These are phyloP conservation scores for Penicillium sp. DNA, from an alignment of 2,329 filamentous ascomycete genomes.

Conservation along the genomic window DNA sequence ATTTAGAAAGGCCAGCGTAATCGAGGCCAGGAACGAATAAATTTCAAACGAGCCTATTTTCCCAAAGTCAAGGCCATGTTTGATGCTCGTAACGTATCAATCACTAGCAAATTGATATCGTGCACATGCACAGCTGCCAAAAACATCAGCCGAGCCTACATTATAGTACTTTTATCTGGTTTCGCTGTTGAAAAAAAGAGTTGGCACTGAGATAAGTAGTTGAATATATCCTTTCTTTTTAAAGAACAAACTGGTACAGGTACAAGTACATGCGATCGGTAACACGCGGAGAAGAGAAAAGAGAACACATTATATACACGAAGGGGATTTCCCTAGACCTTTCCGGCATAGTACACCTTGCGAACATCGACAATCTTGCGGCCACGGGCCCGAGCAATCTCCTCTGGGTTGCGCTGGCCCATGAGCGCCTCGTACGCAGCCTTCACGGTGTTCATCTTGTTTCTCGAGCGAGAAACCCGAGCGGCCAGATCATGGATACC, in stretches of 20 bases:
- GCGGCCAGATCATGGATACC: conserved; percentile 87
- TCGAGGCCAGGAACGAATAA: too few relatives aligned
- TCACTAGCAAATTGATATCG: too few relatives aligned
- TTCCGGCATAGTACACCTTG: conserved; percentile 94
- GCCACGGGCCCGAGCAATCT: conserved; percentile 82
- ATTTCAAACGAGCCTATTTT: too few relatives aligned
- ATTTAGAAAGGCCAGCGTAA: too few relatives aligned
- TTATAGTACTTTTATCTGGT: too few relatives aligned
- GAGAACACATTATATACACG: conserved; percentile 27
- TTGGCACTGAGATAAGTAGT: not conserved
- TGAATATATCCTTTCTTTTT: conserved; percentile 16
- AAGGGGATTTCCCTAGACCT: conserved; percentile 50
- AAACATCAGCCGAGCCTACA: too few relatives aligned
- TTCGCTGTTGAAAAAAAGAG: too few relatives aligned
- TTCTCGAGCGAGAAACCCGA: conserved; percentile 78
- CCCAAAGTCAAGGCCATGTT: too few relatives aligned
- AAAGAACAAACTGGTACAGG: conserved; percentile 18
- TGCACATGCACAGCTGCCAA: too few relatives aligned
- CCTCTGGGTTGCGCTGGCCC: conserved; percentile 82
- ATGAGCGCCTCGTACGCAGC: conserved; percentile 79
- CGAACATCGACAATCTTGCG: conserved; percentile 95
- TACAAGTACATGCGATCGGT: conserved; percentile 33
- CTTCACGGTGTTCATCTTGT: conserved; percentile 98
- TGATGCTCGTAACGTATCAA: too few relatives aligned
- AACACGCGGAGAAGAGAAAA: conserved; percentile 21